Percentiles rank a stretch among this genome's conserved stretches.
These are phyloP conservation scores for Diutina ranongensis DNA, from an alignment of 1,139 yeast species.

Conservation along the genomic window DNA sequence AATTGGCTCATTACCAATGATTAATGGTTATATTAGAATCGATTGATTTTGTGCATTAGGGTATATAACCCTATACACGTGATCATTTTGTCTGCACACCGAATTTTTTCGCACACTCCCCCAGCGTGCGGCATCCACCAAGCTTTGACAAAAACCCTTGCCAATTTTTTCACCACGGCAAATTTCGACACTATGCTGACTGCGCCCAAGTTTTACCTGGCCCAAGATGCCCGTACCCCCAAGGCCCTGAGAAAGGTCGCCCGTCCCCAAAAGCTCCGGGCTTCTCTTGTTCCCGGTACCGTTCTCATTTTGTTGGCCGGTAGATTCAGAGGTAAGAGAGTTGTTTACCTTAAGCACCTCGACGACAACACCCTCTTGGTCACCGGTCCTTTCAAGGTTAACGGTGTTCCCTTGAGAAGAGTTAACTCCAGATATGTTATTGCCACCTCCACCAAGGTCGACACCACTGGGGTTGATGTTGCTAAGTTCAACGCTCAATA, in stretches of 20 bases:
- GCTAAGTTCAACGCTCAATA: constrained; percentile 90
- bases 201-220: constrained; percentile 93
- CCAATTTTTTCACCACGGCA: constrained; percentile 4
- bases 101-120: background rate
- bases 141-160: constrained; percentile 1
- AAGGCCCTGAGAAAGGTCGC: constrained; percentile 68
- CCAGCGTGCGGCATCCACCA: background rate
- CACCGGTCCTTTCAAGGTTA: constrained; percentile 99
- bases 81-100: background rate
- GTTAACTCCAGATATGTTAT: constrained; percentile 98
- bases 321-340: constrained; percentile 99
- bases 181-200: constrained; percentile 4
- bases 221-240: constrained; percentile 86
- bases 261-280: constrained; percentile 93
- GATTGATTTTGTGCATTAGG: no score
- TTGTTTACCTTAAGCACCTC: constrained; percentile 93
- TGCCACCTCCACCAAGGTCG: constrained; percentile 93
- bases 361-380: constrained; percentile 98
- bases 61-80: background rate
- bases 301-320: constrained; percentile 98
- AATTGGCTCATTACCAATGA: background rate
- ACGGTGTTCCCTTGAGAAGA: constrained; percentile 99
- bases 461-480: constrained; percentile 71
- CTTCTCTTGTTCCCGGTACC: constrained; percentile 97
- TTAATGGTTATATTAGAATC: no score